phyloP scores from a whole-genome alignment of 169 alveolate species.

The Toxoplasma gondii region DNA sequence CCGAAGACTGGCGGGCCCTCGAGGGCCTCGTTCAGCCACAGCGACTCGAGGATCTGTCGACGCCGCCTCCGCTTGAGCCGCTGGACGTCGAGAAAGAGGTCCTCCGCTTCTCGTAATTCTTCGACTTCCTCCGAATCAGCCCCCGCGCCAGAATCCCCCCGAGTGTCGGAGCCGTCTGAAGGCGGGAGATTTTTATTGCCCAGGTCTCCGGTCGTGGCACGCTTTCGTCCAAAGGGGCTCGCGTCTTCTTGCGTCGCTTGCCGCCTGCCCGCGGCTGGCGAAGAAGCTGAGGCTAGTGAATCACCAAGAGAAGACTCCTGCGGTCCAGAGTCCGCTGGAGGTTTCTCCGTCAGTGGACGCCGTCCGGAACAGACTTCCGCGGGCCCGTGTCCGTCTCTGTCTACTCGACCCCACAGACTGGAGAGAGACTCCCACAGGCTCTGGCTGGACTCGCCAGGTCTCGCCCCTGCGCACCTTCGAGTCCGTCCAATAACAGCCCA shows the following conservation, averaged over 20 bases:
- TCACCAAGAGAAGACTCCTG: no score
- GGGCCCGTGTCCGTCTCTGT: no score
- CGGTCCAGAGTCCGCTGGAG: no score
- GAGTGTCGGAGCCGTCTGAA: background rate
- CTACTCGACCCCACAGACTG: no score
- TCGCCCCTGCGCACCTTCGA: background rate
- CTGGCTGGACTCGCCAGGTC: background rate
- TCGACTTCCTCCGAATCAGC: no score
- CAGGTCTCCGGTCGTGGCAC: background rate
- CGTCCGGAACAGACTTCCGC: no score
- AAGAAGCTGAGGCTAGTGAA: no score
- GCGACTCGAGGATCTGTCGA: background rate
- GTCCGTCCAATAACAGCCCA: background rate
- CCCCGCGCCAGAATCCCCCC: background rate
- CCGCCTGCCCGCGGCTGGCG: no score
- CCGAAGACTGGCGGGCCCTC: background rate
- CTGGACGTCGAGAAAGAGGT: background rate
- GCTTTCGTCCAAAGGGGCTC: background rate
- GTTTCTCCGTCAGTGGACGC: no score
- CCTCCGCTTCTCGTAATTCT: background rate
- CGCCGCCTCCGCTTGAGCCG: conserved; percentile 6
- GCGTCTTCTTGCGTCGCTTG: background rate
- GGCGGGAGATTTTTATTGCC: background rate
- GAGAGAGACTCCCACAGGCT: no score
- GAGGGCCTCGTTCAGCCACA: conserved; percentile 31